Evolutionary conservation across 805 yeast genomes (phyloP), one percentile per base, ranked within the genome.

Genomic region (Metschnikowia drakensbergensis): DNA sequence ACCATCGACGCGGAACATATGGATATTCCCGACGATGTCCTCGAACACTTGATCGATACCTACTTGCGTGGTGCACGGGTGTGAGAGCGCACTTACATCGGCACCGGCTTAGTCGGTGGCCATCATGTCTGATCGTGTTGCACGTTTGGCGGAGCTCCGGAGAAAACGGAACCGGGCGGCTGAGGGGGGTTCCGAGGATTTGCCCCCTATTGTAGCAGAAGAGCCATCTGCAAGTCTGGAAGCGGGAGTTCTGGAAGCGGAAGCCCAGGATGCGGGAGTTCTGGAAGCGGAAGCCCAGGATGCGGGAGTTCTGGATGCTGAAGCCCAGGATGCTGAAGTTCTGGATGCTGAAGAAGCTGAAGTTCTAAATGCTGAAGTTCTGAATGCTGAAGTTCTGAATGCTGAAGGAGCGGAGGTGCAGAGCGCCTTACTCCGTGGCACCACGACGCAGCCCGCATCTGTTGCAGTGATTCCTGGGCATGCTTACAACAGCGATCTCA

Each of bases 1-100:
- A 59, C 64, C 6, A 69, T 86, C 17, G 78, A 81, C 46, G 88
- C 77, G 22, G 68, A 61, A 3, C 96, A 87, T 61, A 84, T 88
- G 89, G 66, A 67, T 27, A 75, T 87, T n/a, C 65, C 79, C 5
- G 82, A 82, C 5, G 71, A 68, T 1, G 76, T 80, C 49, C 63
- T 86, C 4, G 37, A 34, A 17, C 4, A 5, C 13, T 31, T 42
- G 33, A 26, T 42, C 10, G 38, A 42, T 6, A 27, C 45, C 25
- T 42, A 42, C 13, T 30, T 42, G 5, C 5, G 6, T 26, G 47
- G 41, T 34, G 53, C 42, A 49, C 53, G 53, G 53, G 44, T 49
- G 46, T 41, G 13, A 13, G 30, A 26, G n/a, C 27, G 13, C 28
- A 25, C 25, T 17, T 26, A 37, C 23, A 22, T 22, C 23, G 11